Base-by-base conservation (phyloP, 805 yeast genomes). In the Ogataea henricii region DNA sequence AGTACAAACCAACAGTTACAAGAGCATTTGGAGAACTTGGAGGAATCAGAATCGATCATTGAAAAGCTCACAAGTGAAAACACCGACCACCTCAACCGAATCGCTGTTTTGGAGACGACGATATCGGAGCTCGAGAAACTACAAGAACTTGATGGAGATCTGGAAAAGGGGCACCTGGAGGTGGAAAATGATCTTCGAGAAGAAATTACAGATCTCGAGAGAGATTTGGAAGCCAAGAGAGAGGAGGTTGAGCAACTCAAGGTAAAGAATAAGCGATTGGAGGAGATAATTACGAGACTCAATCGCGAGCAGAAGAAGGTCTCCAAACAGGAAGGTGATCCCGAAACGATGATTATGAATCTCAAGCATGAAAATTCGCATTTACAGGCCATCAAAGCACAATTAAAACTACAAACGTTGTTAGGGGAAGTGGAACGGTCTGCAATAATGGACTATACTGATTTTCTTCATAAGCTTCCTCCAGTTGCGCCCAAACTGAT, bases 101-200 rank as follows among this genome's bases (percentile, higher is more conserved):
- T 79, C 3, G 40, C 48, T 0, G 47, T 50, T 2, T 57, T 79
- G n/a, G 62, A 66, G 21, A 48, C 52, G 3, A 70, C 76, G 2
- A 58, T 82, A 0, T 57, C 64, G 1, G 82, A 78, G 18, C 59
- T 79, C 18, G 77, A 74, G 34, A 82, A 78, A 47, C 54, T 82
- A 26, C 76, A 75, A 46, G 72, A 70, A 25, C 58, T 82, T 12
- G 81, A 81, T 46, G 69, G 65, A 35, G 78, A 77, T 40, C 63
- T 82, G 25, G 84, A 81, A 46, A 72, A 70, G 9, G 65, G 62
- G 35, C 81, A 76, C 45, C 23, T 57, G 1, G 70, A 65, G 18
- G 64, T 76, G 0, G 83, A 80, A 49, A 47, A 51, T 3, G 79
- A 78, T 21, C 62, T 81, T 12, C 65, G 67, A 12, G 46, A 55